Base-by-base conservation (phyloP, 1,284 basidiomycete genomes). In the Tremellales sp. region DNA sequence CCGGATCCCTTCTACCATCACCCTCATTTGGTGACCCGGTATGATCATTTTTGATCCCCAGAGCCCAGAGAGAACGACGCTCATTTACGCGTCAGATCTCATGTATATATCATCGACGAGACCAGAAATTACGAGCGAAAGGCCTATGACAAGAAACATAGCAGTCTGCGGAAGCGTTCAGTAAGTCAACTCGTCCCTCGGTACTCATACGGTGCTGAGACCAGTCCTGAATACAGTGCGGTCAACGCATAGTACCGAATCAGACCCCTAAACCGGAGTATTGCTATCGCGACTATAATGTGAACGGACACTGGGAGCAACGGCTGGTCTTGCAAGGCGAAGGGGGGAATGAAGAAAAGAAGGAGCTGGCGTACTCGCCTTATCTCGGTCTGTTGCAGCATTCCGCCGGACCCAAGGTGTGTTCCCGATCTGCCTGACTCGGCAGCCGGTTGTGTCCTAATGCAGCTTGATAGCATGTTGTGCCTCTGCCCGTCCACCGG, bases 61-160 rank as follows among this genome's bases (percentile, higher is more conserved):
- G 28, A 16, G 27, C 13, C 29, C 19, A 24, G 19, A 4, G 12
- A n/a, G 7, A 27, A n/a, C 19, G 18, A 35, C 33, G 25, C 27
- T 12, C 13, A 21, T n/a, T 10, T 24, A 14, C 19, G 24, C 8
- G 4, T 14, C 18, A 60, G 58, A 36, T 48, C 52, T 1, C 58
- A 61, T 39, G 43, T 58, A 12, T 58, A 54, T 39, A 43, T 61
- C 29, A 44, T 61, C 31, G 51, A 61, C 39, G 58, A 61, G 41
- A 58, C 58, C 0, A 19, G 55, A 9, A 18, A 43, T 9, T 47
- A 50, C 39, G 48, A 53, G 21, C 43, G 48, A 5, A 51, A 49
- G 18, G 44, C 43, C 5, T 57, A 45, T 28, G 58, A 57, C 34
- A 46, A 50, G 38, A 41, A 48, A 16, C 58, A 60, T 36, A 55